These are phyloP conservation scores for Chaetomiaceae sp. DNA, from an alignment of 2,329 filamentous ascomycete genomes.

Conservation along the genomic window DNA sequence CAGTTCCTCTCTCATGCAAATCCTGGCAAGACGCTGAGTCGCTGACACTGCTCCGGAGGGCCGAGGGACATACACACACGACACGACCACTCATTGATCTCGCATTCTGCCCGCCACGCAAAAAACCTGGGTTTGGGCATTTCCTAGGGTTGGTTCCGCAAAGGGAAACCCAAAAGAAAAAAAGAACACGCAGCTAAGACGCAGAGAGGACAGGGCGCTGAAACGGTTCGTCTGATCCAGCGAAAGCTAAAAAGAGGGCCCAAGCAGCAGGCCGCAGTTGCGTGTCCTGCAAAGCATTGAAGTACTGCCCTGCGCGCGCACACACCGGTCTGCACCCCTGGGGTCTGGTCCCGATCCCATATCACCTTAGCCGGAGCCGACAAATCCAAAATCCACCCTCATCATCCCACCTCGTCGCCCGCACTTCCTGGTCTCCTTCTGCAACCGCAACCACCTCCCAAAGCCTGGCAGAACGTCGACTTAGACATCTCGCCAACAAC, in stretches of 20 bases:
- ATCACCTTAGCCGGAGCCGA: not conserved
- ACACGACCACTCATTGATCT: too few species aligned
- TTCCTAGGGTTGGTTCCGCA: too few species aligned
- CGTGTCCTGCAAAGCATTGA: conserved; percentile 1
- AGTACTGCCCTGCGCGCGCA: too few species aligned
- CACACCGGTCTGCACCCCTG: not conserved
- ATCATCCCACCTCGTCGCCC: not conserved
- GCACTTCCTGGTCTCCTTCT: not conserved
- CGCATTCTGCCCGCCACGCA: too few species aligned
- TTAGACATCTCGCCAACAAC: conserved; percentile 3
- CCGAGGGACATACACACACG: too few species aligned
- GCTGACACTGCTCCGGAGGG: too few species aligned
- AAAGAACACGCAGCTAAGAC: too few species aligned
- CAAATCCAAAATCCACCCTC: conserved; percentile 1
- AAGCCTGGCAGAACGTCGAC: not conserved
- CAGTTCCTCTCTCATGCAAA: not conserved
- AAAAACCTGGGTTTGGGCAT: too few species aligned
- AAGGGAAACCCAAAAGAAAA: too few species aligned
- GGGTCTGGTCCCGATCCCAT: too few species aligned
- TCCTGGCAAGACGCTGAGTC: not conserved
- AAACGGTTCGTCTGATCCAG: not conserved
- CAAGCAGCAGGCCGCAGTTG: conserved; percentile 1
- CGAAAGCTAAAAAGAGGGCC: not conserved
- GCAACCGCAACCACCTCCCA: not conserved
- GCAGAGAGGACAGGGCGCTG: not conserved